Percentiles rank a stretch among this genome's conserved stretches.
Conservation (phyloP, 164 flowering plant genomes). For the Annona cherimola region DNA sequence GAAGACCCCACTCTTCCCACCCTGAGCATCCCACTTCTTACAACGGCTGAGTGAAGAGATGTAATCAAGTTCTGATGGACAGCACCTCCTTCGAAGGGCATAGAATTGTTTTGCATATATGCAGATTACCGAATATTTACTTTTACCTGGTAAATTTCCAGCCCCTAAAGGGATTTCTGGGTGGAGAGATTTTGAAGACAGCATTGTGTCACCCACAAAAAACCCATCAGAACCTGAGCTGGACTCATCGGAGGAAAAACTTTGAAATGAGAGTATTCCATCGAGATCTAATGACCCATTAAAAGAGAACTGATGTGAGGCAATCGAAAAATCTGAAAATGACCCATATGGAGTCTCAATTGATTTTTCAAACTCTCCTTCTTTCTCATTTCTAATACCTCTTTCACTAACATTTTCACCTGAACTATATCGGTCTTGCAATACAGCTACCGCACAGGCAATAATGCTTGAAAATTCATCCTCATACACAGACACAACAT, state of each 20-base stretch:
- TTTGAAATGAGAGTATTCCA: constrained; percentile 12
- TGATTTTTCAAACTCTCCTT: constrained; percentile 14
- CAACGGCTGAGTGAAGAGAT: constrained; percentile 91
- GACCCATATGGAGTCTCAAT: constrained; percentile 26
- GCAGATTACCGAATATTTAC: constrained; percentile 73
- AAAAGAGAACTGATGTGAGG: constrained; percentile 35
- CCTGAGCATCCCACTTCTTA: constrained; percentile 87
- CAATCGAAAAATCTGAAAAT: constrained; percentile 27
- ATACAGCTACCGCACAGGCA: constrained; percentile 70
- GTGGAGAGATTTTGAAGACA: constrained; percentile 20
- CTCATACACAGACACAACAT: constrained; percentile 63
- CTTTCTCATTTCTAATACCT: constrained; percentile 23
- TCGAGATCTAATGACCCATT: constrained; percentile 49
- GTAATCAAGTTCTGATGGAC: constrained; percentile 73
- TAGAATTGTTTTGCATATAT: constrained; percentile 55
- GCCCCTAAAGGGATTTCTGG: constrained; percentile 55
- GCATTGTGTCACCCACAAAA: constrained; percentile 34
- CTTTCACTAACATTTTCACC: constrained; percentile 21
- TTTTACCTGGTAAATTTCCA: constrained; percentile 46
- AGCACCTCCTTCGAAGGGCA: constrained; percentile 58
- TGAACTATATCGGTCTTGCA: constrained; percentile 32
- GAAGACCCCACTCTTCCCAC: constrained; percentile 88
- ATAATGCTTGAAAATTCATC: constrained; percentile 82
- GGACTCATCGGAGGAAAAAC: constrained; percentile 29
- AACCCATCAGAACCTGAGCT: constrained; percentile 52